Evolutionary conservation across 768 basidiomycete species (phyloP), one percentile per base, ranked within the genome.

Genomic region (Lepiota venenata): DNA sequence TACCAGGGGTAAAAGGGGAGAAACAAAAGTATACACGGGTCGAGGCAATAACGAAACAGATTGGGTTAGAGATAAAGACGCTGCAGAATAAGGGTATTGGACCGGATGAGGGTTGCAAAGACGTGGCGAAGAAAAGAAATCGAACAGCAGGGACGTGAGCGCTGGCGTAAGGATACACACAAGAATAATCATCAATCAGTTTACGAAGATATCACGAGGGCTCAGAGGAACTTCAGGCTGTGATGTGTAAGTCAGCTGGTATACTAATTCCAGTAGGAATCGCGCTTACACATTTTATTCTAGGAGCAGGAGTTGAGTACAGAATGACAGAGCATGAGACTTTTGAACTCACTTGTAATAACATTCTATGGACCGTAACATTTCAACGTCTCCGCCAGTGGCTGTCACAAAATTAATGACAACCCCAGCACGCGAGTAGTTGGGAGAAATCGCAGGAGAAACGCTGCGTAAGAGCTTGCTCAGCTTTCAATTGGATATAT

Each of bases 311-410:
- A n/a, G 45, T 43, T 58, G 21, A 55, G 50, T 47, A 41, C 44
- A 10, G 41, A 6, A 22, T 38, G 41, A 39, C 20, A 48, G 36
- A 41, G 16, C 20, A 43, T 22, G 35, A 27, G 27, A 12, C 37
- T 21, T 52, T 15, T 40, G 36, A 27, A 67, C 69, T 56, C 50
- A 92, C 91, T 93, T 93, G 80, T 96, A 98, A 74, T 93, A 96
- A 80, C 94, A 96, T 77, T 98, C 96, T 78, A 98, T 98, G 61
- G 91, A 91, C 65, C 96, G 83, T 58, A 98, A 75, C 94, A 98
- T 97, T 74, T 98, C 96, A 52, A 98, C 95, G 68, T 98, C 96
- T 39, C 94, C 95, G 27, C 95, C 94, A 12, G 93, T 94, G 51
- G 95, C 96, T 53, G 95, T 97, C 58, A 98, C 95, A 63, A 98